Percentiles rank a stretch among this genome's conserved stretches.
Conservation (phyloP, 177 flowering plant species). For the Tripterygium wilfordii region DNA sequence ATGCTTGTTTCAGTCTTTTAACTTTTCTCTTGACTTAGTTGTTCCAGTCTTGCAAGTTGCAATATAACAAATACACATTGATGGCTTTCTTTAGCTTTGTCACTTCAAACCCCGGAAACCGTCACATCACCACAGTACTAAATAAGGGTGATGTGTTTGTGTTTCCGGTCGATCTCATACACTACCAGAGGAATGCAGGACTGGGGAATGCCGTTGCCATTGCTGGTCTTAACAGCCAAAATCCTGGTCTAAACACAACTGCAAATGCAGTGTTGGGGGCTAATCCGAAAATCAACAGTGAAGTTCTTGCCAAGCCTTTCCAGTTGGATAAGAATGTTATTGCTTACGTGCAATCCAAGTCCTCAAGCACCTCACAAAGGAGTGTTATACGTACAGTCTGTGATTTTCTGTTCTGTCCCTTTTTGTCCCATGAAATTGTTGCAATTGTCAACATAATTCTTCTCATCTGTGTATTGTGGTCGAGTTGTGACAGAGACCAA, state of each 20-base stretch:
- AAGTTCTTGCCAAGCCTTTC: background rate
- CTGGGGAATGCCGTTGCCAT: conserved; percentile 1
- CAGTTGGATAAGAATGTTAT: background rate
- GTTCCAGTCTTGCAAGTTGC: too few relatives aligned
- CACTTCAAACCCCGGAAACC: conserved; percentile 9
- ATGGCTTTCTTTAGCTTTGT: conserved; percentile 6
- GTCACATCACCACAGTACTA: background rate
- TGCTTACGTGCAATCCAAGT: background rate
- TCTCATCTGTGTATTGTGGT: too few relatives aligned
- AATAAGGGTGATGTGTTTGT: conserved; percentile 8
- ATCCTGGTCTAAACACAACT: conserved; percentile 1
- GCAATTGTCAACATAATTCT: too few relatives aligned
- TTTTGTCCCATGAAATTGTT: too few relatives aligned
- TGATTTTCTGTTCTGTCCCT: too few relatives aligned
- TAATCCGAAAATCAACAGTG: background rate
- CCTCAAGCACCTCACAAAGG: too few relatives aligned
- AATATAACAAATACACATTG: too few relatives aligned
- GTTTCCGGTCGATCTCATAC: conserved; percentile 1
- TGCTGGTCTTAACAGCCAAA: conserved; percentile 6
- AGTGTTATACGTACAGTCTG: too few relatives aligned
- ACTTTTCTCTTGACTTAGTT: too few relatives aligned
- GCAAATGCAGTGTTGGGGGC: background rate
- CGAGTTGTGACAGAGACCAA: too few relatives aligned
- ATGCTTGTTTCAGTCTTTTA: too few relatives aligned
- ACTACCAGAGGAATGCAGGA: conserved; percentile 11